These are phyloP conservation scores for Syncephalastrum monosporum DNA, from an alignment of 371 early-diverging fungal genomes.

Conservation along the genomic window DNA sequence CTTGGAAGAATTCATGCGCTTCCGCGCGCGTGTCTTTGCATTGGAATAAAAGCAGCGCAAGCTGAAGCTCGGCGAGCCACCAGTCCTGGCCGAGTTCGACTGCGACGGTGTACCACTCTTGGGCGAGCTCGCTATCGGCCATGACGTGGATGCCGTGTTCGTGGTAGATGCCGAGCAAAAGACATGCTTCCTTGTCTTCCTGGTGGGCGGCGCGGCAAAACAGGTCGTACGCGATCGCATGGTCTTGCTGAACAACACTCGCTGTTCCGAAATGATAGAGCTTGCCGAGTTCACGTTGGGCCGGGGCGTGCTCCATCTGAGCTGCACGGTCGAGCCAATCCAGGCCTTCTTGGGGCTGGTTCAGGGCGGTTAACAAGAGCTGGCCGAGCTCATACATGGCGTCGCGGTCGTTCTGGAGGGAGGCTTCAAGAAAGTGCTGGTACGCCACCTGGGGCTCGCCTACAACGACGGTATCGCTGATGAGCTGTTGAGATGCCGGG, in stretches of 20 bases:
- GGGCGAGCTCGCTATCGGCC: constrained; percentile 22
- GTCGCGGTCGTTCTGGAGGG: constrained; percentile 28
- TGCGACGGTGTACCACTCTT: constrained; percentile 33
- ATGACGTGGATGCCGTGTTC: constrained; percentile 40
- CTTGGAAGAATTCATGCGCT: constrained; percentile 13
- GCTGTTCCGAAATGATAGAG: constrained; percentile 28
- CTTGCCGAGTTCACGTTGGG: constrained; percentile 36
- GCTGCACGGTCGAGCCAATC: constrained; percentile 28
- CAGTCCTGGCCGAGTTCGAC: constrained; percentile 15
- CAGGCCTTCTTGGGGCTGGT: constrained; percentile 17
- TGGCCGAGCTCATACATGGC: constrained; percentile 40
- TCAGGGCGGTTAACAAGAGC: constrained; percentile 16
- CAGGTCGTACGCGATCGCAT: constrained; percentile 33
- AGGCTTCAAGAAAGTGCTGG: constrained; percentile 33
- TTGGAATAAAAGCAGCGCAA: constrained; percentile 21
- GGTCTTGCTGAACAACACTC: constrained; percentile 29
- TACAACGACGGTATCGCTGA: too few species aligned
- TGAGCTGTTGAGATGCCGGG: neutral
- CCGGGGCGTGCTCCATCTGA: constrained; percentile 21
- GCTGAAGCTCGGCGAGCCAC: constrained; percentile 24
- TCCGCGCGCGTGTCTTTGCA: constrained; percentile 7
- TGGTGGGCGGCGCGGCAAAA: constrained; percentile 39
- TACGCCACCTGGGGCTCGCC: constrained; percentile 14
- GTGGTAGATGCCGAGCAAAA: constrained; percentile 39
- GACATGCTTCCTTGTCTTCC: constrained; percentile 29